Percentiles rank a stretch among this genome's conserved stretches.
These are phyloP conservation scores for Coemansia sp. DNA, from an alignment of 192 early-diverging fungal genomes.

Conservation along the genomic window DNA sequence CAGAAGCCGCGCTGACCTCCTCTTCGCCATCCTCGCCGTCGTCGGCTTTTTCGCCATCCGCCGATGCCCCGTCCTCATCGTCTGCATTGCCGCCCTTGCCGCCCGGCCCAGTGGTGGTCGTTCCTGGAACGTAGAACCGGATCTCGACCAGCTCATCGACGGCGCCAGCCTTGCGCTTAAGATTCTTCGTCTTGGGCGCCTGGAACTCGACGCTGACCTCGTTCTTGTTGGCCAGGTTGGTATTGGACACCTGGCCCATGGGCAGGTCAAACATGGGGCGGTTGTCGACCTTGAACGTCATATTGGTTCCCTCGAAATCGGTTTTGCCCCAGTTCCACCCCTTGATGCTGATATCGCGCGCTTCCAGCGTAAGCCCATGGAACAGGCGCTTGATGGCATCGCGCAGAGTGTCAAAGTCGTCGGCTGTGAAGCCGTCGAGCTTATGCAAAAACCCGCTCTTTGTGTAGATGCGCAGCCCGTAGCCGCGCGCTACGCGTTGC, in stretches of 20 bases:
- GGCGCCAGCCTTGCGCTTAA: conserved; percentile 55
- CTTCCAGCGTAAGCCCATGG: conserved; percentile 68
- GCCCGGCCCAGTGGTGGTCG: conserved; percentile 54
- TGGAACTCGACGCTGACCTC: conserved; percentile 92
- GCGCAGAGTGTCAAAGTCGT: conserved; percentile 82
- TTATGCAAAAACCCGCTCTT: conserved; percentile 73
- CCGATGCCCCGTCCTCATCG: conserved; percentile 55
- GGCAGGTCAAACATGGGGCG: conserved; percentile 92
- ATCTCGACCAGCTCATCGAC: conserved; percentile 87
- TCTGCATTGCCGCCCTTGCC: conserved; percentile 22
- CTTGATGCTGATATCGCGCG: conserved; percentile 79
- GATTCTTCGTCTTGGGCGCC: conserved; percentile 59
- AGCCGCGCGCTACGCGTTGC: conserved; percentile 82
- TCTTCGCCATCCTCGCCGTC: conserved; percentile 57
- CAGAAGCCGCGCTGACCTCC: conserved; percentile 63
- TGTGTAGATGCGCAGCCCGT: conserved; percentile 71
- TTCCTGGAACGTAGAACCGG: conserved; percentile 89
- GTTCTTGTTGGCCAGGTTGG: conserved; percentile 78
- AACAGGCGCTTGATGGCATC: conserved; percentile 70
- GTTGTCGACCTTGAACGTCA: conserved; percentile 78
- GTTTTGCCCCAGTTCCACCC: conserved; percentile 98
- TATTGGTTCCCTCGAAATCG: conserved; percentile 71
- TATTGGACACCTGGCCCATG: conserved; percentile 79
- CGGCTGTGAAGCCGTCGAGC: conserved; percentile 81
- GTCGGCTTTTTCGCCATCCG: conserved; percentile 50